Evolutionary conservation across 495 filamentous ascomycete species (phyloP).

Genomic region (Friedmanniomyces simplex): DNA sequence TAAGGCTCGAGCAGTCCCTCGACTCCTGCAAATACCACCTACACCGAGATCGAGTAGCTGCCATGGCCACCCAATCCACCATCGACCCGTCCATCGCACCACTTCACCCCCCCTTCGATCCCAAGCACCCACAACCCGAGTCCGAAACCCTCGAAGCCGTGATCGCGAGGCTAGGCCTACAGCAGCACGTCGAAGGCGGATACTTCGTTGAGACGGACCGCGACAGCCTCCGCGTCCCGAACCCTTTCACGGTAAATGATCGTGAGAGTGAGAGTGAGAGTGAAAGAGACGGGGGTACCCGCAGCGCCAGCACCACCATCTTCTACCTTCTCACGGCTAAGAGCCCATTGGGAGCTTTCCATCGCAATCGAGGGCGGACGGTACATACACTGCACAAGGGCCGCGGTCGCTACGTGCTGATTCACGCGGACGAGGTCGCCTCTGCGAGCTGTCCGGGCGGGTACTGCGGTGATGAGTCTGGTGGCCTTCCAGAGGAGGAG

Average conservation of each 20-base stretch:
- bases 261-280: no score
- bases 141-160: slow-evolving; percentile 30
- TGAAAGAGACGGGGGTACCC: slow-evolving; percentile 20
- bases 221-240: slow-evolving; percentile 38
- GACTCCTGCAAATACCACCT: no score
- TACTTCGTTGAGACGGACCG: slow-evolving; percentile 57
- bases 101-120: slow-evolving; percentile 21
- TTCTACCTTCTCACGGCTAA: slow-evolving; percentile 52
- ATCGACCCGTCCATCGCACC: slow-evolving; percentile 13
- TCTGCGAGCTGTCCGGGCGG: background rate
- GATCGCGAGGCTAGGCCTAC: slow-evolving; percentile 38
- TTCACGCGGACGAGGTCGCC: slow-evolving; percentile 41
- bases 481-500: slow-evolving; percentile 7
- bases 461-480: background rate
- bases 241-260: no score
- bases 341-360: slow-evolving; percentile 47
- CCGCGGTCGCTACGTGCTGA: slow-evolving; percentile 50
- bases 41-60: background rate
- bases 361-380: slow-evolving; percentile 48
- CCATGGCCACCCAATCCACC: slow-evolving; percentile 9
- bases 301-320: slow-evolving; percentile 44
- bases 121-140: slow-evolving; percentile 26
- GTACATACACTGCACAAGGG: slow-evolving; percentile 53
- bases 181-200: slow-evolving; percentile 52
- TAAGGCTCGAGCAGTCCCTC: no score